These are phyloP conservation scores for Neospermospora avenae DNA, from an alignment of 2,329 filamentous ascomycete species.

Conservation along the genomic window DNA sequence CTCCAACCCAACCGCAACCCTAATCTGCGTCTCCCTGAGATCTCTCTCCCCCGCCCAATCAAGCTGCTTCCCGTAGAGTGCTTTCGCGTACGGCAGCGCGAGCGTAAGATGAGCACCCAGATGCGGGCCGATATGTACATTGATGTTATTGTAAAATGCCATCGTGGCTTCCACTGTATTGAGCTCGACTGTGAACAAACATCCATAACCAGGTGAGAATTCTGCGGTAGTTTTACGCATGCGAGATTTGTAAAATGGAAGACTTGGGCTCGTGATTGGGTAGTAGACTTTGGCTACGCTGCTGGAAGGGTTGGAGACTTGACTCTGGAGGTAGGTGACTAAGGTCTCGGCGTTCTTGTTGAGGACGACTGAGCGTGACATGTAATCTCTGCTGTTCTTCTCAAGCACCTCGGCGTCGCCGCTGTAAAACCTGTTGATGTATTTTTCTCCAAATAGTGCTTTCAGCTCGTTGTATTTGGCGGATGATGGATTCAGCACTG, in stretches of 20 bases:
- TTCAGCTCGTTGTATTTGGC: conserved; percentile 40
- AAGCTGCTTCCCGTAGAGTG: conserved; percentile 21
- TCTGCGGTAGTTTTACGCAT: conserved; percentile 38
- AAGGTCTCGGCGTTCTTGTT: conserved; percentile 43
- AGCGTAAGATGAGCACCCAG: conserved; percentile 52
- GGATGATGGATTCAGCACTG: conserved; percentile 47
- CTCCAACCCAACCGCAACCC: conserved; percentile 26
- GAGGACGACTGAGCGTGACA: conserved; percentile 38
- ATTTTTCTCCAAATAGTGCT: conserved; percentile 29
- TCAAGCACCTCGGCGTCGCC: conserved; percentile 46
- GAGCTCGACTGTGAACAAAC: conserved; percentile 52
- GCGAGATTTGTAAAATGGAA: conserved; percentile 26
- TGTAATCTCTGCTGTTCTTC: conserved; percentile 44
- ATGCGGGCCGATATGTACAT: conserved; percentile 51
- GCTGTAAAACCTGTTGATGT: conserved; percentile 46
- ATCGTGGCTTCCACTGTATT: conserved; percentile 38
- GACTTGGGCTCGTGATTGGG: conserved; percentile 36
- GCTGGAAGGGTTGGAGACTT: conserved; percentile 20
- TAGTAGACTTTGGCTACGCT: conserved; percentile 44
- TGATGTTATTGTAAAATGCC: conserved; percentile 49
- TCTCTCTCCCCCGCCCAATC: conserved; percentile 16
- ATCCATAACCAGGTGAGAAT: conserved; percentile 53
- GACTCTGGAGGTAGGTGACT: conserved; percentile 37
- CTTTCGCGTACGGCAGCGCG: conserved; percentile 35
- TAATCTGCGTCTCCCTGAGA: conserved; percentile 21